These are phyloP conservation scores for Cladosporium sp. DNA, from an alignment of 2,329 filamentous ascomycete genomes.

Conservation along the genomic window DNA sequence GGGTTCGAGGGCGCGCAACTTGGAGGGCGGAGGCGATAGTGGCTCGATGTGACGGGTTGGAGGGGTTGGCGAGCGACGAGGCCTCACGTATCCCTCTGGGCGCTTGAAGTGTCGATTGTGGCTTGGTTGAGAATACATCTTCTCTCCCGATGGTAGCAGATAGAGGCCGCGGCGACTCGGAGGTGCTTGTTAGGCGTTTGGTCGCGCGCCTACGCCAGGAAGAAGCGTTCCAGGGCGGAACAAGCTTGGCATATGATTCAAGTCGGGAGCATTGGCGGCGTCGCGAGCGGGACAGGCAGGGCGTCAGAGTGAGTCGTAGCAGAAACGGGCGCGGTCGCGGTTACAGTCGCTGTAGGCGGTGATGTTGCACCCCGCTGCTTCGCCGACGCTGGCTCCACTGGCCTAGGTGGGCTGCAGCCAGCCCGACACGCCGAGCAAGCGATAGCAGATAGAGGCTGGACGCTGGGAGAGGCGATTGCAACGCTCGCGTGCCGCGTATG, in stretches of 20 bases:
- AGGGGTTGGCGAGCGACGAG: constrained; percentile 30
- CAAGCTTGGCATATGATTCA: background rate
- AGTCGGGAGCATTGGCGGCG: background rate
- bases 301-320: constrained; percentile 3
- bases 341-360: background rate
- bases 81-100: constrained; percentile 14
- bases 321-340: background rate
- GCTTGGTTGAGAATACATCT: constrained; percentile 5
- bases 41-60: constrained; percentile 32
- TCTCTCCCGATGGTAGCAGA: background rate
- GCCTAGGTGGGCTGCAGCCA: background rate
- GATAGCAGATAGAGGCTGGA: background rate
- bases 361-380: background rate
- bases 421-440: background rate
- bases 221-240: background rate
- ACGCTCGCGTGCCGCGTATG: background rate
- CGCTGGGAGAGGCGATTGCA: background rate
- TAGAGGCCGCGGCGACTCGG: constrained; percentile 2
- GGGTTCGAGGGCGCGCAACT: constrained; percentile 28
- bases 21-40: constrained; percentile 27
- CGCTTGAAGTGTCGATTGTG: constrained; percentile 29
- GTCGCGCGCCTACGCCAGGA: constrained; percentile 4
- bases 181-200: constrained; percentile 4
- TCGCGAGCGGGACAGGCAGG: background rate
- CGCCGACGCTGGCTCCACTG: background rate